Conservation (phyloP, 169 alveolate genomes). For the Cryptosporidium bovis region DNA sequence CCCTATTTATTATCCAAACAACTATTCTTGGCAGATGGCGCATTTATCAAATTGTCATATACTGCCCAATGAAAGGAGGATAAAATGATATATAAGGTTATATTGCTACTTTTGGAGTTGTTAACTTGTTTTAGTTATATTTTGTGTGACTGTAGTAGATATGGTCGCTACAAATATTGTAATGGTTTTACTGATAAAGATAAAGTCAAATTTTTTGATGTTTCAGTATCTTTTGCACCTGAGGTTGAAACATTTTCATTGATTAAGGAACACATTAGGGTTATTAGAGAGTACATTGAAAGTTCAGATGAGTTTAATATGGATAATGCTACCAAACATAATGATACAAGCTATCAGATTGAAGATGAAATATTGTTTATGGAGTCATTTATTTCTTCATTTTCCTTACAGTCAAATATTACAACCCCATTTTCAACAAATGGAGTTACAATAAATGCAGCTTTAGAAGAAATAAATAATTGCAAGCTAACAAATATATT, state of each 20-base stretch:
- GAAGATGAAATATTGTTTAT: conserved; percentile 48
- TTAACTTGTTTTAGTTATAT: too few relatives aligned
- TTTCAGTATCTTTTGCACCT: conserved; percentile 20
- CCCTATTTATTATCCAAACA: too few relatives aligned
- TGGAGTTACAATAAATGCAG: conserved; percentile 40
- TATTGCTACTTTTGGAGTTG: too few relatives aligned
- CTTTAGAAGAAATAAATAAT: not conserved
- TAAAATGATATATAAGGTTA: too few relatives aligned
- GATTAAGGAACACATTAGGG: conserved; percentile 31
- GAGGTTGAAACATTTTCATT: conserved; percentile 25
- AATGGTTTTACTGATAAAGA: not conserved
- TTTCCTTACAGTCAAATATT: conserved; percentile 40
- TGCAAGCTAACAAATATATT: conserved; percentile 23
- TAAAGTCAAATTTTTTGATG: conserved; percentile 29
- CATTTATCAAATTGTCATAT: not conserved
- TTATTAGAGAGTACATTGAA: conserved; percentile 17
- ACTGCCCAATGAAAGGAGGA: too few relatives aligned
- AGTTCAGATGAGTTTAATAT: not conserved
- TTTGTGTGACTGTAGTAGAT: too few relatives aligned
- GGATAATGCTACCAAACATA: not conserved
- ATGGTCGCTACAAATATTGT: too few relatives aligned
- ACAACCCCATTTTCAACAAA: conserved; percentile 66
- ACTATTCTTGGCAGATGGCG: conserved; percentile 6
- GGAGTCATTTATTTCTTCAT: conserved; percentile 64
- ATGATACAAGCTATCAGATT: not conserved